phyloP scores from a whole-genome alignment of 306 rosid species.

The Gynostemma pentaphyllum region DNA sequence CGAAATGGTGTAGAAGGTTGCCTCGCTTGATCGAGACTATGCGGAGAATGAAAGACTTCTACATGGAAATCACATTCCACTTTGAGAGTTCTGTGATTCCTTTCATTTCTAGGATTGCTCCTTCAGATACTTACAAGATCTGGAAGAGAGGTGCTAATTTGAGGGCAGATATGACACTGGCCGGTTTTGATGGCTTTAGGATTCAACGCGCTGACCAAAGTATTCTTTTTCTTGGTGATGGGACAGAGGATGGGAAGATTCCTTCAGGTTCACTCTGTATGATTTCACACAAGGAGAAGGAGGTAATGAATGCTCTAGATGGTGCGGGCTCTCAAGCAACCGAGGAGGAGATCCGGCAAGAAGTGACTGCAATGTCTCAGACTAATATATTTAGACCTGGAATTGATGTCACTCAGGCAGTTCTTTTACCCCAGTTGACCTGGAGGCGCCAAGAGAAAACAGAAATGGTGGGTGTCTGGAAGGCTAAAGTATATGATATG shows the following conservation, averaged over 20 bases:
- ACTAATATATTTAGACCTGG: conserved; percentile 95
- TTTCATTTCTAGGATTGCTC: conserved; percentile 92
- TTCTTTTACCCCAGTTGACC: conserved; percentile 86
- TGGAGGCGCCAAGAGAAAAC: conserved; percentile 95
- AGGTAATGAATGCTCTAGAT: conserved; percentile 86
- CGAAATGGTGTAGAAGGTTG: conserved; percentile 97
- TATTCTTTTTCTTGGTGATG: conserved; percentile 82
- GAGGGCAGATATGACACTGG: conserved; percentile 97
- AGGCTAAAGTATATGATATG: conserved; percentile 94
- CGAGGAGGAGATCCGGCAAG: conserved; percentile 88
- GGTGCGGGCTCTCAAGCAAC: conserved; percentile 77
- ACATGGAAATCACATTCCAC: conserved; percentile 95
- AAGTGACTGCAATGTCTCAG: conserved; percentile 88
- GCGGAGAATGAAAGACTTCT: conserved; percentile 93
- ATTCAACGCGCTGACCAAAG: conserved; percentile 97
- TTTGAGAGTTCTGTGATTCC: conserved; percentile 99
- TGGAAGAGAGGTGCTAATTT: conserved; percentile 98
- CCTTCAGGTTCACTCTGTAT: conserved; percentile 87
- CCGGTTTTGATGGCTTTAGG: conserved; percentile 93
- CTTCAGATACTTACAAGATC: conserved; percentile 91
- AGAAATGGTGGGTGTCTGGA: conserved; percentile 86
- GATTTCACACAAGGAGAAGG: conserved; percentile 86
- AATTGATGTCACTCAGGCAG: conserved; percentile 92
- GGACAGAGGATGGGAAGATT: conserved; percentile 75
- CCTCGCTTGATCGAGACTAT: conserved; percentile 81